Base-by-base conservation (phyloP, 2,329 filamentous ascomycete species). In the Venturia pyrina region DNA sequence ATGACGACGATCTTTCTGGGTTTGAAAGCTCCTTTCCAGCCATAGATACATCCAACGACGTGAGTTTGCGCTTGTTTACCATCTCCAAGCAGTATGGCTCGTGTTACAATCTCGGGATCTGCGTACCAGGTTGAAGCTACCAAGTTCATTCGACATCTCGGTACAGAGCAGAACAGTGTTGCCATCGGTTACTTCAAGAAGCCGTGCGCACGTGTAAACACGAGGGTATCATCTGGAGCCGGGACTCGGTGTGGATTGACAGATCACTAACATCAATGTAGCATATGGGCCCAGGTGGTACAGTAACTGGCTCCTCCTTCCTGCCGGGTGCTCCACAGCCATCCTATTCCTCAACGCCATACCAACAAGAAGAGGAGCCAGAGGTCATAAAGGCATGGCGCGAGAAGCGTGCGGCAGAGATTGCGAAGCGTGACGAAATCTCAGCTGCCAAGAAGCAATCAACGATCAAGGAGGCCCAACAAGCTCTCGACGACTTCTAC, bases 401-500 rank as follows among this genome's bases (percentile, higher is more conserved):
- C 73, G 90, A 93, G 78, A 89, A 89, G 73, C 89, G 95, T 70
- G 90, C 96, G 73, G 87, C 89, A 48, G 87, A 88, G 74, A 89
- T 96, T 70, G 83, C 88, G 71, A 92, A 93, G 78, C 90, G 93
- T 72, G 88, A 91, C 69, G 88, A 96, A 77, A 86, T 93, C 70
- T 93, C 93, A 65, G 86, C 87, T 53, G 83, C 86, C 70, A 91
- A 93, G 79, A 95, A 95, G 76, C 85, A 86, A 69, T 88, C 93
- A 76, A 97, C 92, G 1, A 81, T 97, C 74, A 87, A 91, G 76
- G 91, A 95, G 71, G 95, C 95, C 13, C 91, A 92, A 74, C 85
- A 93, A 75, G 95, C 96, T 77, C 96, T 99, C 69, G 95, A 99
- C 76, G 95, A 97, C 76, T 99, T 98, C 80, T 99, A 99, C 82